Conservation (phyloP, 2,329 filamentous ascomycete species). For the Beauveria sp. region DNA sequence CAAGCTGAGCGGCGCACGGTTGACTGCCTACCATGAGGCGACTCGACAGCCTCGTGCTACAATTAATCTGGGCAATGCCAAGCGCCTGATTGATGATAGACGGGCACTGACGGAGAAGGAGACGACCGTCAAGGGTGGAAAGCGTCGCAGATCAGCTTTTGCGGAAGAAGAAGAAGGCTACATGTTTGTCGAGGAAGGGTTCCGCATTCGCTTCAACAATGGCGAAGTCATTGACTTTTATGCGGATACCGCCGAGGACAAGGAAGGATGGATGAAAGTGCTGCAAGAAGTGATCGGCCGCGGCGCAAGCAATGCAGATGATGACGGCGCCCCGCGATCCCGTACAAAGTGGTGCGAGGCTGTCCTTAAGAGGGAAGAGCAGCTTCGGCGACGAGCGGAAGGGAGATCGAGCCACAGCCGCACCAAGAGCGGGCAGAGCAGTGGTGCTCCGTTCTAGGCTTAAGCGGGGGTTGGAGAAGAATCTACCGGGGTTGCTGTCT, state of each 20-base stretch:
- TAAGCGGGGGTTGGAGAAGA: not conserved
- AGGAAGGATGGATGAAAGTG: conserved; percentile 91
- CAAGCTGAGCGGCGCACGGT: conserved; percentile 80
- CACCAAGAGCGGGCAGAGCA: conserved; percentile 41
- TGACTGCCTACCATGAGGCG: conserved; percentile 93
- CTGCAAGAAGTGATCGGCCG: conserved; percentile 64
- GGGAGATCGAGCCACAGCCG: conserved; percentile 41
- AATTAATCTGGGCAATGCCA: conserved; percentile 91
- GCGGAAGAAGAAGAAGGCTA: conserved; percentile 98
- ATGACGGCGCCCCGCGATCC: conserved; percentile 32
- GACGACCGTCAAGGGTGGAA: conserved; percentile 66
- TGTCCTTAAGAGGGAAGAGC: conserved; percentile 56
- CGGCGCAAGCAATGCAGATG: conserved; percentile 40
- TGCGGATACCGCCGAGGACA: conserved; percentile 78
- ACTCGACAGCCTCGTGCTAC: conserved; percentile 92
- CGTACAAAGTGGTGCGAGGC: conserved; percentile 60
- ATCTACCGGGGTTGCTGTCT: conserved; percentile 1
- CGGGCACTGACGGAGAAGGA: conserved; percentile 77
- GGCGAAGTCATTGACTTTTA: conserved; percentile 99
- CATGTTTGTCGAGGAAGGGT: conserved; percentile 99
- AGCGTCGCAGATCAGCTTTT: conserved; percentile 86
- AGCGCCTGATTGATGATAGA: conserved; percentile 88
- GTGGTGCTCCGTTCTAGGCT: conserved; percentile 20
- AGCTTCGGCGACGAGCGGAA: conserved; percentile 47
- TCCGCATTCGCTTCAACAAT: conserved; percentile 97